Base-by-base conservation (phyloP, 345 rosid species). In the Citrus cavaleriei region DNA sequence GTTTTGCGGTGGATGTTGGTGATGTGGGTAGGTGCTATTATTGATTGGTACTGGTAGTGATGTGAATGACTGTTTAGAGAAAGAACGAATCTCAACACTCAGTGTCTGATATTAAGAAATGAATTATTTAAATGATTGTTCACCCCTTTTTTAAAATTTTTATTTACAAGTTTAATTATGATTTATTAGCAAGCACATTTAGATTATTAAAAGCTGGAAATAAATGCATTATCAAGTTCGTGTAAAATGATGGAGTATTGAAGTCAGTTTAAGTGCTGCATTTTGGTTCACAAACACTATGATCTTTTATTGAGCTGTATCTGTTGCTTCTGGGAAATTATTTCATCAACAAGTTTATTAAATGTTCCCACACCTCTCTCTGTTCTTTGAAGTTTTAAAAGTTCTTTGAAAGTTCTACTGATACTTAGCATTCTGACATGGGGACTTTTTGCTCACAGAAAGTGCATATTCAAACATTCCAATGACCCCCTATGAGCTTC, bases 401-500 rank as follows among this genome's bases (percentile, higher is more conserved):
- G 60, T 54, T 71, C 35, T 40, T 51, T 14, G 5, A 57, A 70
- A 71, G 60, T 54, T 71, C 35, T 40, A 73, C 62, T 72, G 58
- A 62, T 62, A 58, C 32, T 64, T 49, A 16, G 61, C 64, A 60
- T 55, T 73, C 79, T 81, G 73, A 83, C 77, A 49, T 78, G 51
- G 12, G 12, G 73, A 34, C 10, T 54, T 70, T 72, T 77, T 77
- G 27, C 69, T 78, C 66, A 83, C 91, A 97, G 99, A 94, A 82
- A 88, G 81, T 76, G 85, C 95, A 49, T 97, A 97, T 80, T 89
- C 99, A 77, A 97, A 97, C 87, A 94, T 97, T 83, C 99, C 98
- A 35, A 97, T 90, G 89, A 97, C 99, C 68, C 89, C 98, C 9
- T 97, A 97, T 68, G 99, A 97, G 89, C 97, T 97, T 84, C 99